These are phyloP conservation scores for Naganishia vishniacii DNA, from an alignment of 768 basidiomycete genomes.

Conservation along the genomic window DNA sequence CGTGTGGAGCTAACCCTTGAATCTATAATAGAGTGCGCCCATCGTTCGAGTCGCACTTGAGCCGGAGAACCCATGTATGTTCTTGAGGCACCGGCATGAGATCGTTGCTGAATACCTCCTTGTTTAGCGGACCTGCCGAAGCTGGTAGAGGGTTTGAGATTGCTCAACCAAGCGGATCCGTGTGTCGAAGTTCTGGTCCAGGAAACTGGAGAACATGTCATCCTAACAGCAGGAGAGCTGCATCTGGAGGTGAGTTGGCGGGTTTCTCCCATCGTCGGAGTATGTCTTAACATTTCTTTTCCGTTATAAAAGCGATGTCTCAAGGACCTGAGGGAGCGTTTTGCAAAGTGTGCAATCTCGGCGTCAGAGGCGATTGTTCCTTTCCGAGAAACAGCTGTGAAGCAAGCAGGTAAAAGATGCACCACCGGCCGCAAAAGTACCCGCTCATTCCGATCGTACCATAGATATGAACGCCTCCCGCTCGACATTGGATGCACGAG, in stretches of 20 bases:
- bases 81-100: neutral
- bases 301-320: slow-evolving; percentile 78
- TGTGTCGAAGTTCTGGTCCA: slow-evolving; percentile 97
- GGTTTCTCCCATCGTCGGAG: neutral
- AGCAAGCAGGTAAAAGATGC: slow-evolving; percentile 64
- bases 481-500: slow-evolving; percentile 62
- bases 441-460: neutral
- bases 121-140: slow-evolving; percentile 70
- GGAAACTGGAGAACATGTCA: slow-evolving; percentile 93
- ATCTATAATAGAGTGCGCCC: slow-evolving; percentile 56
- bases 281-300: too few relatives aligned
- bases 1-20: slow-evolving; percentile 50
- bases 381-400: slow-evolving; percentile 89
- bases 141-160: slow-evolving; percentile 74
- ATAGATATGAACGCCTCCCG: slow-evolving; percentile 84
- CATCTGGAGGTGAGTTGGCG: slow-evolving; percentile 71
- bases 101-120: neutral
- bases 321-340: slow-evolving; percentile 91
- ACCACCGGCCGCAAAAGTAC: slow-evolving; percentile 13
- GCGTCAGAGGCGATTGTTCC: slow-evolving; percentile 94
- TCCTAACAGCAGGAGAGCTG: slow-evolving; percentile 88
- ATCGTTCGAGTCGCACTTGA: slow-evolving; percentile 95
- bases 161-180: slow-evolving; percentile 90
- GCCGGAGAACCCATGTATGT: slow-evolving; percentile 59
- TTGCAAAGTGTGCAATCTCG: slow-evolving; percentile 87